Evolutionary conservation across 2,329 filamentous ascomycete genomes (phyloP).

Genomic region (Pyrenochaeta sp.): DNA sequence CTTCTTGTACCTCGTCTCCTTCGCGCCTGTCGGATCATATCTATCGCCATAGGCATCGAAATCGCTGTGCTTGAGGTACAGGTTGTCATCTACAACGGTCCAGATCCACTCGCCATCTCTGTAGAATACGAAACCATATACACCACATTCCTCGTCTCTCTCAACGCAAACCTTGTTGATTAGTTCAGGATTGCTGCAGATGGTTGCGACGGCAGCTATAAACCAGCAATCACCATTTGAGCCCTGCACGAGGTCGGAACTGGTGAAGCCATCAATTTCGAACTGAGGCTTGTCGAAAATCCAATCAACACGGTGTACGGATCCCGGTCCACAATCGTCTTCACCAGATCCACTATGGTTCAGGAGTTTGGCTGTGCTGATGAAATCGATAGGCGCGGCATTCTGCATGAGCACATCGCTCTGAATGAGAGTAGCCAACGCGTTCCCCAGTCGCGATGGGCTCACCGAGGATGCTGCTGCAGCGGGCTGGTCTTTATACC

Average conservation of each 20-base stretch:
- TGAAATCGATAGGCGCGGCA: conserved; percentile 27
- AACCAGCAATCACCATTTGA: conserved; percentile 86
- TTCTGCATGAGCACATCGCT: conserved; percentile 31
- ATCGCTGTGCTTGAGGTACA: conserved; percentile 79
- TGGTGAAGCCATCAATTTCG: conserved; percentile 77
- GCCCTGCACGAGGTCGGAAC: conserved; percentile 81
- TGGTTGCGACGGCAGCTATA: conserved; percentile 78
- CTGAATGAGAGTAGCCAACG: conserved; percentile 34
- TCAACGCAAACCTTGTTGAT: conserved; percentile 79
- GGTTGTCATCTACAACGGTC: conserved; percentile 88
- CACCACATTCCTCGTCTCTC: conserved; percentile 75
- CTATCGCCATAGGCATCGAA: conserved; percentile 77
- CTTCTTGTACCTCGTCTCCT: conserved; percentile 69
- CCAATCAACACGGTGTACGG: conserved; percentile 61
- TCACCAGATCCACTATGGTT: conserved; percentile 26
- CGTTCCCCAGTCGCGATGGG: conserved; percentile 25
- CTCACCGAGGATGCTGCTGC: conserved; percentile 36
- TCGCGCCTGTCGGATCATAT: conserved; percentile 67
- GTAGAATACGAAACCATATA: conserved; percentile 87
- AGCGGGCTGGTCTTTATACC: conserved; percentile 62
- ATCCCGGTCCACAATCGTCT: conserved; percentile 21
- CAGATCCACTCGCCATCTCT: conserved; percentile 76
- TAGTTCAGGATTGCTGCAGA: conserved; percentile 74
- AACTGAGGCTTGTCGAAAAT: conserved; percentile 81
- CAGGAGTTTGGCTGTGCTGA: conserved; percentile 70